These are phyloP conservation scores for Fraxinus sp. DNA, from an alignment of 305 asterid species.

Conservation along the genomic window DNA sequence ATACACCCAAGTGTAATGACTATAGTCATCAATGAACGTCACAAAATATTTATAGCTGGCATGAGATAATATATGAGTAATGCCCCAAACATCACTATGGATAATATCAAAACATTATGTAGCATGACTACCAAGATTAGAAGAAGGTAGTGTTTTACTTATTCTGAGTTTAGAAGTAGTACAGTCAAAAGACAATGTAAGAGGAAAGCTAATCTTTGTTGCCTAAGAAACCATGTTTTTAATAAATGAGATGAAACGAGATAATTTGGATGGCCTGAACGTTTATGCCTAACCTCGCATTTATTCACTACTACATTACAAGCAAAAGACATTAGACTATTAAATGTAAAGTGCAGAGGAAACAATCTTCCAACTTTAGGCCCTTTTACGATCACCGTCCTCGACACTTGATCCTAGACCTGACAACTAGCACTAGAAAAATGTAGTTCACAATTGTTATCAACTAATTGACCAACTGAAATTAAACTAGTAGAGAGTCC, in stretches of 20 bases:
- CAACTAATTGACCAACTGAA: background rate
- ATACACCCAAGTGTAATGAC: background rate
- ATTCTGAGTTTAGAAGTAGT: too few relatives aligned
- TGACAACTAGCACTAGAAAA: background rate
- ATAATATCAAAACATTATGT: background rate
- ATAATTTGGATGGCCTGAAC: background rate
- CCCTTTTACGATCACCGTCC: background rate
- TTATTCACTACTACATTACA: background rate
- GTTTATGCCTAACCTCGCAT: background rate
- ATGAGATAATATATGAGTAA: background rate
- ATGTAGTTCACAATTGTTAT: background rate
- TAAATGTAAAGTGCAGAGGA: background rate
- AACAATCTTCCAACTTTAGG: background rate
- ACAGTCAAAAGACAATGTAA: background rate
- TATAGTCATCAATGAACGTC: background rate
- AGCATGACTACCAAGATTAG: background rate
- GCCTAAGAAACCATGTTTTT: background rate
- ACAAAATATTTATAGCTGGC: background rate
- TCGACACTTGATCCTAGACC: background rate
- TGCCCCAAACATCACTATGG: background rate
- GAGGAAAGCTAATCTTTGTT: background rate
- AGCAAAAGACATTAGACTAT: background rate
- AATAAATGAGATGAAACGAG: background rate
- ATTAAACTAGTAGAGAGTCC: background rate
- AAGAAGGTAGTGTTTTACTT: background rate